Base-by-base conservation (phyloP, 805 yeast genomes). In the Cyberlindnera mississippiensis region DNA sequence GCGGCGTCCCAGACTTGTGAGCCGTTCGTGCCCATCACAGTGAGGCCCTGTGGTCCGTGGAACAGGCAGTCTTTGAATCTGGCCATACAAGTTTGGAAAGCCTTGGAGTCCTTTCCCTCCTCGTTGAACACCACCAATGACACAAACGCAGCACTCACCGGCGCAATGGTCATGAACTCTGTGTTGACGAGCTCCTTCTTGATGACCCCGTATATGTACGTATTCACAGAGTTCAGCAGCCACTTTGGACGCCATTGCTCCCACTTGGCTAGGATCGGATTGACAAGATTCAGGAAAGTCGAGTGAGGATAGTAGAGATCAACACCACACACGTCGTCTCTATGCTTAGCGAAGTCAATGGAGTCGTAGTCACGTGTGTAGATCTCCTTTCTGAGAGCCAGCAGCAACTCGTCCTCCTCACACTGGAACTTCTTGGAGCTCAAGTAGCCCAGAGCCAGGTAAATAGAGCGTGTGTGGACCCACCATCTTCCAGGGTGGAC, bases 401-500 rank as follows among this genome's bases (percentile, higher is more conserved):
- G 59, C 33, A 93, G 63, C 24, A 93, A 63, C 0, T 85, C 83
- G 47, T 78, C 83, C 40, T 83, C 53, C 6, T 72, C 75, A 54
- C 88, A 82, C 41, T 71, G 66, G 28, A 72, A 68, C 42, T 66
- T 66, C 24, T 73, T 70, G 37, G 85, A 68, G 12, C 84, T 78
- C 8, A 93, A 60, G 60, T 91, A 93, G 14, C 96, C 91, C 54
- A 91, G 67, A 0, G 98, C 90, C 27, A 85, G 62, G 55, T 90
- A 93, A 17, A 93, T 86, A 1, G 93, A 96, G 42, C 99, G 71
- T 0, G 97, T 90, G 57, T 93, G 99, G 17, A 91, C 96, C 99
- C 99, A 93, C 99, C 98, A 93, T 58, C 86, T 76, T 28, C 90
- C 95, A 1, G 99, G 99, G 57, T 93, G 98, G 31, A 89, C 69